phyloP scores from a whole-genome alignment of 78 protist species.

The Thecamonas trahens region DNA sequence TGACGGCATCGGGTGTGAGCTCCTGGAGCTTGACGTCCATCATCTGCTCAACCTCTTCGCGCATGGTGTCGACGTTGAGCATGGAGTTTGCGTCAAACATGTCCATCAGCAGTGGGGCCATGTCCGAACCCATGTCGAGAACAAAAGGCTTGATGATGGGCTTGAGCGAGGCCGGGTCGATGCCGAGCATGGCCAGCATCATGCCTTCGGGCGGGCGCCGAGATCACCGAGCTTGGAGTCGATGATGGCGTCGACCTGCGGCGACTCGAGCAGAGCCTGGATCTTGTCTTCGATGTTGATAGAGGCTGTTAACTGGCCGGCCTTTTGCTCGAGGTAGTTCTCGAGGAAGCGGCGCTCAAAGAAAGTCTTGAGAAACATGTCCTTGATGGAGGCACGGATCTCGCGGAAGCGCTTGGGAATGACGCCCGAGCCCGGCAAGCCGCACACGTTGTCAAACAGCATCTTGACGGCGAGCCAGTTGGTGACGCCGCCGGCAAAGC shows the following conservation, averaged over 20 bases:
- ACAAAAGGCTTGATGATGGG: constrained; percentile 42
- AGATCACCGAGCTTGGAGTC: constrained; percentile 6
- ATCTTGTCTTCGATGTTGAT: constrained; percentile 29
- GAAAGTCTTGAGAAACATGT: constrained; percentile 22
- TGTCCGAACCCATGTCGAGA: constrained; percentile 11
- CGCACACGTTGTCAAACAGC: constrained; percentile 46
- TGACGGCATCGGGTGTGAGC: constrained; percentile 35
- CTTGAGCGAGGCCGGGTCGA: constrained; percentile 11
- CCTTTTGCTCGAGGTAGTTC: constrained; percentile 3
- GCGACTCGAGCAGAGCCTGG: constrained; percentile 8
- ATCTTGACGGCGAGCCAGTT: constrained; percentile 59
- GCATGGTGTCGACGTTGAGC: not conserved
- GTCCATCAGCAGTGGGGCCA: constrained; percentile 19
- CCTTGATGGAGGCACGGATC: constrained; percentile 24
- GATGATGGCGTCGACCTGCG: constrained; percentile 3
- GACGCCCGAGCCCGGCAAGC: constrained; percentile 50
- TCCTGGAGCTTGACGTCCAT: constrained; percentile 40
- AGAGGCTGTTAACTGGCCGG: not conserved
- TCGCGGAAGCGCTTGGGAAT: constrained; percentile 33
- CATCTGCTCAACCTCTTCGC: constrained; percentile 16
- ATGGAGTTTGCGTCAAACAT: not conserved
- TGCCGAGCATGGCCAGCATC: constrained; percentile 26
- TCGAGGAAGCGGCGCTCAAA: constrained; percentile 7
- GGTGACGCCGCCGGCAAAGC: constrained; percentile 50
- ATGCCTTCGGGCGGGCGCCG: constrained; percentile 6